These are phyloP conservation scores for Botrytis paeoniae DNA, from an alignment of 2,329 filamentous ascomycete species.

Conservation along the genomic window DNA sequence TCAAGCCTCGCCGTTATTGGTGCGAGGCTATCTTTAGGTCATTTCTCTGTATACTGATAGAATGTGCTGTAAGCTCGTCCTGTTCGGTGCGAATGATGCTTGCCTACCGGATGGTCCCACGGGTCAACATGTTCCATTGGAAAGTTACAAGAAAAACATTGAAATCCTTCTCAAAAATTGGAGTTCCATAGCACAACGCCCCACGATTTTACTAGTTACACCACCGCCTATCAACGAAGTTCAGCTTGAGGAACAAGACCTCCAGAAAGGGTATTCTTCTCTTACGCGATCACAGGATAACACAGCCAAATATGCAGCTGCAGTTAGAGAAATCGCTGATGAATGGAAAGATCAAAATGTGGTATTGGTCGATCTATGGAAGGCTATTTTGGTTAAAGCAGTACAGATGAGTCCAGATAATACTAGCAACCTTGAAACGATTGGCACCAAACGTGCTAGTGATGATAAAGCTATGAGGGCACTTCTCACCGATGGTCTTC, in stretches of 20 bases:
- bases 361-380: conserved; percentile 75
- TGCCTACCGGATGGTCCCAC: conserved; percentile 56
- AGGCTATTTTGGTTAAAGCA: conserved; percentile 69
- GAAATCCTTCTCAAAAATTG: conserved; percentile 70
- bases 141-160: conserved; percentile 71
- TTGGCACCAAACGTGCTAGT: conserved; percentile 28
- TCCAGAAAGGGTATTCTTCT: conserved; percentile 36
- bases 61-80: conserved; percentile 45
- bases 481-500: conserved; percentile 35
- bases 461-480: conserved; percentile 23
- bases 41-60: neutral
- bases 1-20: neutral
- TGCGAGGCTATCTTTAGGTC: neutral
- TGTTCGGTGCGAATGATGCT: conserved; percentile 91
- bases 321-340: conserved; percentile 48
- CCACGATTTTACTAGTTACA: conserved; percentile 73
- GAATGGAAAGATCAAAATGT: conserved; percentile 41
- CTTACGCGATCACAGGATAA: conserved; percentile 56
- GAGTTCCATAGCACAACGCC: conserved; percentile 56
- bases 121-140: conserved; percentile 74
- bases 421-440: conserved; percentile 18
- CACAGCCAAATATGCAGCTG: conserved; percentile 63
- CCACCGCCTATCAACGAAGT: conserved; percentile 74
- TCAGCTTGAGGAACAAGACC: conserved; percentile 38
- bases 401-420: conserved; percentile 48